These are phyloP conservation scores for Eragrostis nindensis DNA, from an alignment of 176 grass and related monocot species.

Conservation along the genomic window DNA sequence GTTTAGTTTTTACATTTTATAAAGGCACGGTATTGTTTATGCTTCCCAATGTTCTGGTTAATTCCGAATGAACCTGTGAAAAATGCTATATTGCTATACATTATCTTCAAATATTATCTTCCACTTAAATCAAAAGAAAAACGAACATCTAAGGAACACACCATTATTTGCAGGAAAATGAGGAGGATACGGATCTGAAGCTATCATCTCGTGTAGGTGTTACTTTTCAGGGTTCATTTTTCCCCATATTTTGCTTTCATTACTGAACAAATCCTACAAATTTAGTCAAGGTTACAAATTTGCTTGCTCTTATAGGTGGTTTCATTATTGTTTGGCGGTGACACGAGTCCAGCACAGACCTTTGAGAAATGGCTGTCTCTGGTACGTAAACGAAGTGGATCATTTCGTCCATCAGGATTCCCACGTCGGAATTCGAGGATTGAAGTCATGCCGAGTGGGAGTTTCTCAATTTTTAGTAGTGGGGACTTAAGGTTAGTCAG, in stretches of 20 bases:
- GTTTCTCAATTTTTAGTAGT: constrained; percentile 57
- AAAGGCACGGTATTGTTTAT: background rate
- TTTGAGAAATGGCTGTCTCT: constrained; percentile 87
- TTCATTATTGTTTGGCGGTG: constrained; percentile 77
- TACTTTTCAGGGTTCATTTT: background rate
- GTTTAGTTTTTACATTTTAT: background rate
- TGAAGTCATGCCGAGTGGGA: constrained; percentile 75
- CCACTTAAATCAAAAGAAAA: background rate
- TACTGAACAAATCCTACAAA: background rate
- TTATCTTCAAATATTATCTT: background rate
- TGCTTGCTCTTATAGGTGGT: constrained; percentile 65
- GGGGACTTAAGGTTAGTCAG: constrained; percentile 57
- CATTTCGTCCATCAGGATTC: constrained; percentile 77
- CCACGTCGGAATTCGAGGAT: constrained; percentile 57
- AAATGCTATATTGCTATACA: background rate
- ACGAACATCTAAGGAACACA: constrained; percentile 15
- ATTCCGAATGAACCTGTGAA: background rate
- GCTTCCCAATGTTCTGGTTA: constrained; percentile 6
- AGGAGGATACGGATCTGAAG: constrained; percentile 56
- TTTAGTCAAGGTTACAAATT: too few relatives aligned
- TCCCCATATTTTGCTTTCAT: constrained; percentile 29
- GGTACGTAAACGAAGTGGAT: constrained; percentile 79
- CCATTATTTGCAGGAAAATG: constrained; percentile 52
- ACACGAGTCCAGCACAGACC: constrained; percentile 58
- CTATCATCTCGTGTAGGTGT: constrained; percentile 74